Conservation (phyloP, 495 filamentous ascomycete genomes). For the Neurospora sp. region DNA sequence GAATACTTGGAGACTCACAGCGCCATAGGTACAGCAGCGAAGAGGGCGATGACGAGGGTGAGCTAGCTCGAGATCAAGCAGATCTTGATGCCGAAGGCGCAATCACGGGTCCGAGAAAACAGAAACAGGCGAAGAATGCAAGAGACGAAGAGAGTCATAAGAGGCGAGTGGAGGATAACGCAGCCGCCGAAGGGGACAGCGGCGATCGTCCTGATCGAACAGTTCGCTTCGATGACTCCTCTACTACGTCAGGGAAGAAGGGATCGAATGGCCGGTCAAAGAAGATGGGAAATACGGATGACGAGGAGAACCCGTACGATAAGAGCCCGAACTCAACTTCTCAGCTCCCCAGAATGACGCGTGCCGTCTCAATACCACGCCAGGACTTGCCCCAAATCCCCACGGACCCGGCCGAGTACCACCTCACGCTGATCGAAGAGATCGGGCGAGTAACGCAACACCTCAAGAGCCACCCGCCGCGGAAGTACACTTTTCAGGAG, state of each 20-base stretch:
- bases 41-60: slow-evolving; percentile 11
- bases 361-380: slow-evolving; percentile 19
- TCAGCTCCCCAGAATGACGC: slow-evolving; percentile 7
- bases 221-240: background rate
- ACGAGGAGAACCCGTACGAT: background rate
- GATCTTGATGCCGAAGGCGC: slow-evolving; percentile 10
- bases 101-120: background rate
- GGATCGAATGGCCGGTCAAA: background rate
- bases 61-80: slow-evolving; percentile 7
- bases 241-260: background rate
- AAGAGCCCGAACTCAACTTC: background rate
- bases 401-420: slow-evolving; percentile 44
- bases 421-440: slow-evolving; percentile 56
- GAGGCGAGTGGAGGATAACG: slow-evolving; percentile 6
- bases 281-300: slow-evolving; percentile 1
- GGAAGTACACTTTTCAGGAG: slow-evolving; percentile 67
- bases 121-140: slow-evolving; percentile 5
- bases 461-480: slow-evolving; percentile 45
- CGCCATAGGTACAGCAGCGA: slow-evolving; percentile 8
- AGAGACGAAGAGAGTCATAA: slow-evolving; percentile 10
- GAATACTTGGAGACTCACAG: slow-evolving; percentile 32
- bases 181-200: slow-evolving; percentile 2
- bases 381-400: slow-evolving; percentile 19
- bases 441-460: slow-evolving; percentile 57
- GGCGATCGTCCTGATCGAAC: background rate